Percentiles rank a stretch among this genome's conserved stretches.
Evolutionary conservation across 805 yeast species (phyloP).

Genomic region (Saturnispora dispora): DNA sequence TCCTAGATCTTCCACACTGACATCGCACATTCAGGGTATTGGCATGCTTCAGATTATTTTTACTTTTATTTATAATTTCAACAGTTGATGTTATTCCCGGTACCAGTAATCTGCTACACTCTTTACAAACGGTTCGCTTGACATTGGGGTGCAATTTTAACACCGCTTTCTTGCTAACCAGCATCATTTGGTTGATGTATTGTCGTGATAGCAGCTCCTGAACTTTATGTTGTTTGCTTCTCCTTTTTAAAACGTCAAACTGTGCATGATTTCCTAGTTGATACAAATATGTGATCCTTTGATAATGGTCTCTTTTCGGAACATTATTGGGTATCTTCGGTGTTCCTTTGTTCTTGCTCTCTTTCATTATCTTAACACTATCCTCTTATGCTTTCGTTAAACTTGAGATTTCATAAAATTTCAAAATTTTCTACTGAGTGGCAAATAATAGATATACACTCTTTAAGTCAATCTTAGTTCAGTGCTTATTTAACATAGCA

Average conservation of each 20-base stretch:
- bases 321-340: conserved; percentile 31
- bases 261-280: conserved; percentile 42
- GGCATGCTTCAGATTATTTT: conserved; percentile 20
- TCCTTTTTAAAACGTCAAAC: conserved; percentile 6
- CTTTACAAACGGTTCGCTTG: conserved; percentile 63
- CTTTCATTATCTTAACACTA: background rate
- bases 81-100: conserved; percentile 38
- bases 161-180: conserved; percentile 61
- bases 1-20: conserved; percentile 40
- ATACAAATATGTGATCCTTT: conserved; percentile 49
- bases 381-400: background rate
- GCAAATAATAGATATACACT: background rate
- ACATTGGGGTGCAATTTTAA: conserved; percentile 52
- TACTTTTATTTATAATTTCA: conserved; percentile 36
- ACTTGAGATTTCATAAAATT: background rate
- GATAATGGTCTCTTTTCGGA: conserved; percentile 50
- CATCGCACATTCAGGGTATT: conserved; percentile 47
- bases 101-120: conserved; percentile 43
- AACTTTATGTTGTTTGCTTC: conserved; percentile 6
- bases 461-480: background rate
- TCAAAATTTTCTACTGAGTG: background rate
- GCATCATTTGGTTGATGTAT: conserved; percentile 44
- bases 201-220: conserved; percentile 35
- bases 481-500: background rate
- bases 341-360: background rate